Base-by-base conservation (phyloP, 2,329 filamentous ascomycete genomes). In the Colletotrichum aenigma region DNA sequence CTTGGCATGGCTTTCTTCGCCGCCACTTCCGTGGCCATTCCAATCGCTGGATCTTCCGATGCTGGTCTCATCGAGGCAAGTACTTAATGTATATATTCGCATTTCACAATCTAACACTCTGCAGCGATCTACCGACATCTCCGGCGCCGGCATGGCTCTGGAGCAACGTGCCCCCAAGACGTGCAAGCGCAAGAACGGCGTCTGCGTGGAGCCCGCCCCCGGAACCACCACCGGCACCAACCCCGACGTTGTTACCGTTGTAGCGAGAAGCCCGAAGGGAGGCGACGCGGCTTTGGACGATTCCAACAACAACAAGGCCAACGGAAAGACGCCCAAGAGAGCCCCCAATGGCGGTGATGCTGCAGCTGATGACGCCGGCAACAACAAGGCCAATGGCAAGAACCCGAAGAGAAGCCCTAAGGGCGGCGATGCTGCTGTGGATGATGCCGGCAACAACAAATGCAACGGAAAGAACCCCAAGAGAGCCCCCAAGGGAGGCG, bases 1-100 rank as follows among this genome's bases (percentile, higher is more conserved):
- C 28, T 72, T 4, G 72, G 72, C 55, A 72, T 75, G 55, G 72
- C 69, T 43, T 75, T 75, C 72, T 67, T 75, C 62, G 38, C 72
- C n/a, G 69, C n/a, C 13, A 62, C 69, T n/a, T 38, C 69, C 4
- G 16, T 58, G 62, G 69, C 72, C 71, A n/a, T 26, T 1, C 72
- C 72, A 55, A 15, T 75, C 4, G 38, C 69, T n/a, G 72, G 61
- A 69, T 69, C 68, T 8, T 30, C 55, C 1, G 38, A 64, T 55
- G 32, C 72, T 32, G 72, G 71, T 15, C 36, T 75, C 38, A 32
- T 62, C 38, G 69, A 75, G 55, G 72, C 66, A 26, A 56, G 62
- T 61, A 1, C 12, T 8, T 30, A 15, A n/a, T 36, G 10, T 18
- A 0, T 48, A 3, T 48, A 0, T 48, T n/a, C 3, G 6, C 8